Base-by-base conservation (phyloP, 805 yeast genomes). In the Maudiozyma pseudohumilis region DNA sequence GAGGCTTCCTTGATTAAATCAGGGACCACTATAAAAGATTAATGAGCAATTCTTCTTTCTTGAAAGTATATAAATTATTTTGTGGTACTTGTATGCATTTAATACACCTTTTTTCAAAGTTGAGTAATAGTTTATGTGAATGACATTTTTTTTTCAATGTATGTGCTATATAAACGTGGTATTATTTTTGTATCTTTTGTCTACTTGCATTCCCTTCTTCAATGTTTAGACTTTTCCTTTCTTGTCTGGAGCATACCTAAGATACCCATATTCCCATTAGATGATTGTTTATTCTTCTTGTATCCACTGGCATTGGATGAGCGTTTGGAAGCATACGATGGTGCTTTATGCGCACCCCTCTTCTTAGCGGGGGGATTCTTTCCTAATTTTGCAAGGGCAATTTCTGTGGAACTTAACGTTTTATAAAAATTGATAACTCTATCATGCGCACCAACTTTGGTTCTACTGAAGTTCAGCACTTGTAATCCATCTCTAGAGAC, bases 401-500 rank as follows among this genome's bases (percentile, higher is more conserved):
- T 50, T 12, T 55, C 53, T 8, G 60, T 64, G 11, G 56, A 42
- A 21, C 47, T 49, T 43, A 81, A 59, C 0, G 68, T 59, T 10
- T 62, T 45, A 54, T 92, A 92, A 50, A 89, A 92, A 9, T 69
- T 66, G 15, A 68, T 66, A 3, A 92, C 98, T 45, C 68, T 73
- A 1, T 68, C 67, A 59, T 87, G 85, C 0, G 89, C 82, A 51
- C 60, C 66, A 12, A 92, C 84, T 51, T 74, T 77, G 1, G 55
- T 51, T 24, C 69, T 70, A 38, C 75, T 66, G 56, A 92, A 92
- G 48, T 85, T 80, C 38, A 75, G 58, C 2, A 92, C 83, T 50
- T 86, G 95, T 20, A 92, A 65, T 0, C 95, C 95, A 3, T 76
- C 75, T 49, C 94, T 69, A 17, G 81, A 72, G 1, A 80, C 81